These are phyloP conservation scores for Candida endomychidarum DNA, from an alignment of 805 yeast genomes.

Conservation along the genomic window DNA sequence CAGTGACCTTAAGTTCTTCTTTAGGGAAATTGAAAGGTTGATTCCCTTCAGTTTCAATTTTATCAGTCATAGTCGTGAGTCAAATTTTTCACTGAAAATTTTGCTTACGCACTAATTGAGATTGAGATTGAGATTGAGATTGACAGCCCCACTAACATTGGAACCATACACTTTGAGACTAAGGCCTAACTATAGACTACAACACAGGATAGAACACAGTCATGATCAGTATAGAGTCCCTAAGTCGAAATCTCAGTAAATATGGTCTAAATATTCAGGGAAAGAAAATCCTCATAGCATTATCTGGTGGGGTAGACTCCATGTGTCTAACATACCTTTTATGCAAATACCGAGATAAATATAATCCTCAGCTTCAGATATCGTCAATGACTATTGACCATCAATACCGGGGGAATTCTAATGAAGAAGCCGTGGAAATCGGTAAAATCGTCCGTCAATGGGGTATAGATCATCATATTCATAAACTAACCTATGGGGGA, in stretches of 20 bases:
- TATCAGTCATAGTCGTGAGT: constrained; percentile 19
- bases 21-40: constrained; percentile 69
- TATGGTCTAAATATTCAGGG: no score
- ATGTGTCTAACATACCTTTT: constrained; percentile 63
- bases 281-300: constrained; percentile 48
- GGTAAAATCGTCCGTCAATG: constrained; percentile 29
- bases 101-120: constrained; percentile 1
- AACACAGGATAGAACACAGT: no score
- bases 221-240: no score
- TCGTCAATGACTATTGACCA: constrained; percentile 71
- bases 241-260: no score
- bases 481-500: constrained; percentile 24
- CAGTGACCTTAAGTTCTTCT: constrained; percentile 83
- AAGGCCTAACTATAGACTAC: no score
- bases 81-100: constrained; percentile 6
- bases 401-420: constrained; percentile 48
- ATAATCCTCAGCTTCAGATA: constrained; percentile 31
- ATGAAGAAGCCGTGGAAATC: constrained; percentile 49
- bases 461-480: constrained; percentile 35
- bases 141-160: no score
- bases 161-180: no score
- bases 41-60: constrained; percentile 8
- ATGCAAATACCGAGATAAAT: constrained; percentile 28
- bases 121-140: no score
- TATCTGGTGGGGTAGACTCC: constrained; percentile 84